A percentile compares a stretch with the other conserved stretches of the same genome.
phyloP scores from a whole-genome alignment of 2,329 filamentous ascomycete species.

The Didymellaceae sp. region DNA sequence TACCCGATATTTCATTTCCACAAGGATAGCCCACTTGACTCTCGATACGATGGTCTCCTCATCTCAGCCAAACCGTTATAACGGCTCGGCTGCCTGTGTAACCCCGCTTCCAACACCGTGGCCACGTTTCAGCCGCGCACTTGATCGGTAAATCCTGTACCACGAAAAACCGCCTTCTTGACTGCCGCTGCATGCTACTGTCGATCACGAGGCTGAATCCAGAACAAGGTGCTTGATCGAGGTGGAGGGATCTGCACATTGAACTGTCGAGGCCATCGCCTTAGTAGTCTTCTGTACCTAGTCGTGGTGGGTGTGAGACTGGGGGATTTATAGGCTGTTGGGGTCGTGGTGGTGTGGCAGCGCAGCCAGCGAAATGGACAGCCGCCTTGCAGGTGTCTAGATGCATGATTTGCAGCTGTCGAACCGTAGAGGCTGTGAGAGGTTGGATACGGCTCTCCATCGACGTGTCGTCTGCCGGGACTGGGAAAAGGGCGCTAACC shows the following conservation, averaged over 20 bases:
- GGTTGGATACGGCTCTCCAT: not conserved
- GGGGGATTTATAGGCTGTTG: no score
- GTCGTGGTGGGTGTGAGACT: no score
- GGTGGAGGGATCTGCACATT: constrained; percentile 6
- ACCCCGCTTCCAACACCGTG: constrained; percentile 12
- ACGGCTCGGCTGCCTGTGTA: constrained; percentile 20
- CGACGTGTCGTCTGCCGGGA: not conserved
- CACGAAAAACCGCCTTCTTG: constrained; percentile 7
- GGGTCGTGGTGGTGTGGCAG: no score
- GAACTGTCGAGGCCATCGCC: no score
- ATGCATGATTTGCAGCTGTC: no score
- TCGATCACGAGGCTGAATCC: constrained; percentile 13
- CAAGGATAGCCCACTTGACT: not conserved
- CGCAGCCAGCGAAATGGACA: no score
- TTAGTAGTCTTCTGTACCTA: no score
- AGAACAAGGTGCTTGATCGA: constrained; percentile 2
- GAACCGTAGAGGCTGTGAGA: not conserved
- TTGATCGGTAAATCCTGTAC: constrained; percentile 14
- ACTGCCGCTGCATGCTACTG: constrained; percentile 10
- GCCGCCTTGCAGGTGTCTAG: no score
- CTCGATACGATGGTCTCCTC: not conserved
- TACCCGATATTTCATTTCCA: not conserved
- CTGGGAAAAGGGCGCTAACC: no score
- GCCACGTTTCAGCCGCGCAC: constrained; percentile 21
- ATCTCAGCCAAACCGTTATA: constrained; percentile 18